Conservation (phyloP, 768 basidiomycete species). For the Leccinellum luteum region DNA sequence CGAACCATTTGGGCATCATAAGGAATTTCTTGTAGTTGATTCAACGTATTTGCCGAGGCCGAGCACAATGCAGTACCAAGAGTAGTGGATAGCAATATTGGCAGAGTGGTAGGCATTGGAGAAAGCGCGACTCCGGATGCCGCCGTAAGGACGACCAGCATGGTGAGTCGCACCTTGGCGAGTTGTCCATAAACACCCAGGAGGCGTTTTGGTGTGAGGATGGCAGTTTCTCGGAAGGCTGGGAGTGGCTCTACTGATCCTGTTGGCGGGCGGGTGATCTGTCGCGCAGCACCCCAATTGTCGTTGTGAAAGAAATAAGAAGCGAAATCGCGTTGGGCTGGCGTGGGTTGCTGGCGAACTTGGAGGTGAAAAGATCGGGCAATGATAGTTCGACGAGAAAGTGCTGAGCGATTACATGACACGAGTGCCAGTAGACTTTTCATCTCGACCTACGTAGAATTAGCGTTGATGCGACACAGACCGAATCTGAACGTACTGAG, state of each 20-base stretch:
- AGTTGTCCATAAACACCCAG: slow-evolving; percentile 75
- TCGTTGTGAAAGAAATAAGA: slow-evolving; percentile 67
- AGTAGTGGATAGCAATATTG: slow-evolving; percentile 83
- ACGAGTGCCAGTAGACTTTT: not conserved
- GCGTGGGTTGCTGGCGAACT: not conserved
- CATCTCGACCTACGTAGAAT: slow-evolving; percentile 21
- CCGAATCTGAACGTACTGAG: slow-evolving; percentile 4
- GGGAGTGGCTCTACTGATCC: slow-evolving; percentile 16
- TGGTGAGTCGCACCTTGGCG: slow-evolving; percentile 80
- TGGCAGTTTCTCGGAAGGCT: slow-evolving; percentile 37
- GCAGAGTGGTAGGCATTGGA: slow-evolving; percentile 80
- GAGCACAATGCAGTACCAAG: slow-evolving; percentile 88
- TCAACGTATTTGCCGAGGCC: slow-evolving; percentile 91
- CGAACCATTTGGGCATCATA: slow-evolving; percentile 97
- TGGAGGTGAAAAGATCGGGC: slow-evolving; percentile 10
- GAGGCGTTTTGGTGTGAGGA: slow-evolving; percentile 50
- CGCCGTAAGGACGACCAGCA: slow-evolving; percentile 82
- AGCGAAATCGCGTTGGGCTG: slow-evolving; percentile 33
- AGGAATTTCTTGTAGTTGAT: slow-evolving; percentile 92
- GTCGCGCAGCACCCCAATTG: slow-evolving; percentile 41
- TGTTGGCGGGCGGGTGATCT: slow-evolving; percentile 10
- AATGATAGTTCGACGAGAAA: slow-evolving; percentile 7
- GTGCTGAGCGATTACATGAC: slow-evolving; percentile 13
- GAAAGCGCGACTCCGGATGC: slow-evolving; percentile 93
- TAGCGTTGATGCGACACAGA: slow-evolving; percentile 10